Evolutionary conservation across 345 rosid genomes (phyloP), one percentile per base, ranked within the genome.

Genomic region (Litchi chinensis): DNA sequence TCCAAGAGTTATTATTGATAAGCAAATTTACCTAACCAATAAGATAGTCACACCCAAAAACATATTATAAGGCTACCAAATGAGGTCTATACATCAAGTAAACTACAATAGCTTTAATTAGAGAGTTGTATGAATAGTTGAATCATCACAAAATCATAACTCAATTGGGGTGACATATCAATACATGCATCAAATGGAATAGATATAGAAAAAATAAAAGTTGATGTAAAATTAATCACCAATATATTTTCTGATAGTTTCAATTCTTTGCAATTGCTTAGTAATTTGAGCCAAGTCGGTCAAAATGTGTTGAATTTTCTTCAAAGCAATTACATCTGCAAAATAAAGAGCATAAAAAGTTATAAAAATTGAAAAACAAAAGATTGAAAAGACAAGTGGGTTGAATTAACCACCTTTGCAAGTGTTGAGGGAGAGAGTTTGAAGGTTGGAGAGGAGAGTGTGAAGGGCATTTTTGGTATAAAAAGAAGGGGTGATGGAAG

Each of bases 401-500:
- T 15, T 11, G 11, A 71, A 77, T 86, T 67, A 3, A 83, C 84
- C 59, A 83, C 85, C 64, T 46, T 74, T 82, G 63, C 81, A 86
- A 6, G 89, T 74, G 48, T 77, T 65, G 76, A 87, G 87, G 77
- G 83, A 60, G 77, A 84, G 87, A 78, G 81, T 79, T 77, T 90
- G 86, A 63, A 92, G 67, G 78, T 70, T 75, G 39, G 73, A 32
- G 76, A 62, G 75, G 74, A 89, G 80, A 37, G 85, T 82, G 39
- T 81, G 78, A 71, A 92, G 44, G 19, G 87, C 81, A 11, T 77
- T 63, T 80, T 88, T 92, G 67, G 88, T 84, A 15, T 70, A 79
- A 48, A 91, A 80, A 0, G 93, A 92, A 32, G 86, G 86, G 52
- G 90, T 88, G 82, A 93, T 90, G 94, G 96, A 93, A 5, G 93